Base-by-base conservation (phyloP, 495 filamentous ascomycete species). In the Podospora pseudoanserina region DNA sequence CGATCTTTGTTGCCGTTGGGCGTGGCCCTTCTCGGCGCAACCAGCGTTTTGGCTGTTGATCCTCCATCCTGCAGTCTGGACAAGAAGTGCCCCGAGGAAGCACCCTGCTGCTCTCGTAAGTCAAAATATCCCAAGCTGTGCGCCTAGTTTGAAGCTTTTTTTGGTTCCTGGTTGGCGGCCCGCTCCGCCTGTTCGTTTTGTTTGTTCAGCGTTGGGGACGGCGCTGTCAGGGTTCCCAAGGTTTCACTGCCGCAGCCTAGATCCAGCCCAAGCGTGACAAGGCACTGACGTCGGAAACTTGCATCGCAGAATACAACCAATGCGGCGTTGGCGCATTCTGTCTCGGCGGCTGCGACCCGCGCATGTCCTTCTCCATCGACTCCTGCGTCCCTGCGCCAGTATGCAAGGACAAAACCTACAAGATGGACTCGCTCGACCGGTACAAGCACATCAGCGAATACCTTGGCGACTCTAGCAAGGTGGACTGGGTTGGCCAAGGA, bases 251-350 rank as follows among this genome's bases (percentile, higher is more conserved):
- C 56, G 1, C 34, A 30, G 64, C 56, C 30, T 18, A 63, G 30
- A 13, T 23, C 11, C 34, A 34, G 5, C 32, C 64, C 53, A 23
- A n/a, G 49, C 20, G 63, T 44, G 23, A 44, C 54, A 44, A 54
- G 30, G 30, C 62, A 60, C 75, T 79, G 68, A 78, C 70, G 5
- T 61, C 60, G 62, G 70, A 23, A 68, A 71, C 69, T 19, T 70
- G 61, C 71, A 68, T 68, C 30, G 13, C 73, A 98, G 94, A 94
- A 80, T 99, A 99, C 80, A 92, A 92, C 70, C 85, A 95, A 81
- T 99, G 95, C 75, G 87, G 94, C 82, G 90, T 92, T 56, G 95
- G 95, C 73, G 95, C 93, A 62, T 98, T 91, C 85, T 99, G 95
- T 73, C 88, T 99, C 26, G 96, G 96, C 65, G 95, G 95, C 68